Evolutionary conservation across 192 early-diverging fungal genomes (phyloP).

Genomic region (Entomortierella lignicola): DNA sequence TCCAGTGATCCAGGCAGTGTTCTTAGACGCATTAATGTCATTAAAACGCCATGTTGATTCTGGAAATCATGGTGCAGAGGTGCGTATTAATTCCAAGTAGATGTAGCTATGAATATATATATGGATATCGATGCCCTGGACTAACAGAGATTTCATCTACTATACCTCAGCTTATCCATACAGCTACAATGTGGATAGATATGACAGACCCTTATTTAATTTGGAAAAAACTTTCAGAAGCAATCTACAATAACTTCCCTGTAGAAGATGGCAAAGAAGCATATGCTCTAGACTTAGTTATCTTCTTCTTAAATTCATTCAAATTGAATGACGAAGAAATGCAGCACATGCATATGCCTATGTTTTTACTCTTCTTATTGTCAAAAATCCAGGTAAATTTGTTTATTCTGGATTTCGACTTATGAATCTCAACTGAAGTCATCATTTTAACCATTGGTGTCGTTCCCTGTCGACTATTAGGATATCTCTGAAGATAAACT

Average conservation of each 20-base stretch:
- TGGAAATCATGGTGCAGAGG: constrained; percentile 56
- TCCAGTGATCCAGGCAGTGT: constrained; percentile 76
- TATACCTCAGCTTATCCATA: constrained; percentile 71
- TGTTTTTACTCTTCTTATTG: constrained; percentile 73
- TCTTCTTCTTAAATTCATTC: constrained; percentile 80
- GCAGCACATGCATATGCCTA: constrained; percentile 83
- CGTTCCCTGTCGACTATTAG: constrained; percentile 12
- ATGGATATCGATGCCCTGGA: neutral
- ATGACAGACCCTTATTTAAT: constrained; percentile 89
- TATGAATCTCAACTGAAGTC: no score
- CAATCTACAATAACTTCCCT: constrained; percentile 61
- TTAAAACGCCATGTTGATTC: constrained; percentile 66
- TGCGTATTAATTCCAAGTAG: constrained; percentile 6
- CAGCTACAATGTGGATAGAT: constrained; percentile 90
- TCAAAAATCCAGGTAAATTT: constrained; percentile 60
- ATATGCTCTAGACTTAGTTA: constrained; percentile 67
- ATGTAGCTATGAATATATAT: neutral
- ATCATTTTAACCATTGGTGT: neutral
- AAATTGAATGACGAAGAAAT: constrained; percentile 87
- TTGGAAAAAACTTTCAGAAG: constrained; percentile 77
- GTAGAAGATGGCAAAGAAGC: constrained; percentile 38
- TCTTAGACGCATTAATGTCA: constrained; percentile 77
- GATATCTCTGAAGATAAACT: constrained; percentile 18
- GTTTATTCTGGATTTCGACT: neutral
- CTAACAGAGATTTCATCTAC: neutral